Conservation (phyloP, 129 eudicot genomes). For the Chrysanthemum lavandulifolium region DNA sequence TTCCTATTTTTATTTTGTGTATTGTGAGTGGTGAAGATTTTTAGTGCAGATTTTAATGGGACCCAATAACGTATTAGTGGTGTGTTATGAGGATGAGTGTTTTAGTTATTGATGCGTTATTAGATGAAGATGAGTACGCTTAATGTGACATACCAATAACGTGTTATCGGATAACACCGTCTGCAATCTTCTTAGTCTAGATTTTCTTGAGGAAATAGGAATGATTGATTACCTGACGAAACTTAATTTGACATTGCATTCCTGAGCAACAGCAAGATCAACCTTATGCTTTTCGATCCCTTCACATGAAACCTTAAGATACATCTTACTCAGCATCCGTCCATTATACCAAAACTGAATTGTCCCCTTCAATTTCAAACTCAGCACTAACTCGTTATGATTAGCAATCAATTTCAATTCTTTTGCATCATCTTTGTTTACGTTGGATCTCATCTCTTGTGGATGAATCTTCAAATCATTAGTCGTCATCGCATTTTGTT, state of each 20-base stretch:
- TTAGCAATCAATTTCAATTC: constrained; percentile 20
- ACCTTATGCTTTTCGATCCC: constrained; percentile 31
- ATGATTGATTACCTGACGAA: constrained; percentile 15
- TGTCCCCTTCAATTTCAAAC: constrained; percentile 32
- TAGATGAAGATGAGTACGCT: too few species aligned
- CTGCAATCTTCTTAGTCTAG: too few species aligned
- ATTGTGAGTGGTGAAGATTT: too few species aligned
- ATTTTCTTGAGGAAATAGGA: background rate
- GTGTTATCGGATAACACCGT: too few species aligned
- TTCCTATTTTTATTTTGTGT: too few species aligned
- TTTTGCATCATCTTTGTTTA: constrained; percentile 33
- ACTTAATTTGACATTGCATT: constrained; percentile 35
- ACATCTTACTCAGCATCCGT: constrained; percentile 18
- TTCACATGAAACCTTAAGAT: constrained; percentile 36
- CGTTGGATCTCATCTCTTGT: background rate
- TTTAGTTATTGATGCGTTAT: too few species aligned
- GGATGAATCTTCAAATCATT: constrained; percentile 28
- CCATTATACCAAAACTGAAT: constrained; percentile 33
- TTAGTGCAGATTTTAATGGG: too few species aligned
- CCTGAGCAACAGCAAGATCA: constrained; percentile 37
- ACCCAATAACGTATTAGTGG: too few species aligned
- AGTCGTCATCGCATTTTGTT: constrained; percentile 20
- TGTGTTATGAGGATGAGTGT: too few species aligned
- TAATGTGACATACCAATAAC: too few species aligned
- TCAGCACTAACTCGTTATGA: constrained; percentile 12